These are phyloP conservation scores for Vanilla planifolia DNA, from an alignment of 106 monocot species.

Conservation along the genomic window DNA sequence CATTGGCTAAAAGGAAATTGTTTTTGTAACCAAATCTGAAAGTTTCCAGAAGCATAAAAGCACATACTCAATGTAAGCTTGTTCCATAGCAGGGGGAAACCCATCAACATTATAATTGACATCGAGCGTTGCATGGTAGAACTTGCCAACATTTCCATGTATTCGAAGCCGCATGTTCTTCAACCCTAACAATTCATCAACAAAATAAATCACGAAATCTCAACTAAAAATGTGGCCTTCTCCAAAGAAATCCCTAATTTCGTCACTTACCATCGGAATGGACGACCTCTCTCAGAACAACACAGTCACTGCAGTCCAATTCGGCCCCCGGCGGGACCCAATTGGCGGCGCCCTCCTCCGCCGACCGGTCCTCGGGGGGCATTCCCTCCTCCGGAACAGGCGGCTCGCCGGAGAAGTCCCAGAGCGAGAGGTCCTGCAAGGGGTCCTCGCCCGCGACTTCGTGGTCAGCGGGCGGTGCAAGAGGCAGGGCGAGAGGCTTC, in stretches of 20 bases:
- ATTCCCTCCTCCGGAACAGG: not conserved
- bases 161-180: slow-evolving; percentile 31
- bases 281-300: slow-evolving; percentile 39
- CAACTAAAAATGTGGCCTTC: not conserved
- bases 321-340: not conserved
- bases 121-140: slow-evolving; percentile 42
- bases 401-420: not conserved
- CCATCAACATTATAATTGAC: slow-evolving; percentile 9
- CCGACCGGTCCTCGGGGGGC: not conserved
- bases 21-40: not conserved
- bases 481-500: not conserved
- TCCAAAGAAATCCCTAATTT: not conserved
- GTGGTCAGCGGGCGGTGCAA: not conserved
- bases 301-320: slow-evolving; percentile 39
- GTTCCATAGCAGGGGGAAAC: not conserved
- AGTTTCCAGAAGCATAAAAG: not conserved
- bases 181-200: slow-evolving; percentile 8
- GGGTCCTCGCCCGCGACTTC: not conserved
- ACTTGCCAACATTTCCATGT: slow-evolving; percentile 38
- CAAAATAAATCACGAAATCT: not conserved
- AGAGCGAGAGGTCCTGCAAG: not conserved
- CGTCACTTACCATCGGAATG: slow-evolving; percentile 33
- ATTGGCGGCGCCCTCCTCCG: not conserved
- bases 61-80: slow-evolving; percentile 35
- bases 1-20: too few species aligned